phyloP scores from a whole-genome alignment of 2,329 filamentous ascomycete genomes.

The Aspergillus fijiensis region DNA sequence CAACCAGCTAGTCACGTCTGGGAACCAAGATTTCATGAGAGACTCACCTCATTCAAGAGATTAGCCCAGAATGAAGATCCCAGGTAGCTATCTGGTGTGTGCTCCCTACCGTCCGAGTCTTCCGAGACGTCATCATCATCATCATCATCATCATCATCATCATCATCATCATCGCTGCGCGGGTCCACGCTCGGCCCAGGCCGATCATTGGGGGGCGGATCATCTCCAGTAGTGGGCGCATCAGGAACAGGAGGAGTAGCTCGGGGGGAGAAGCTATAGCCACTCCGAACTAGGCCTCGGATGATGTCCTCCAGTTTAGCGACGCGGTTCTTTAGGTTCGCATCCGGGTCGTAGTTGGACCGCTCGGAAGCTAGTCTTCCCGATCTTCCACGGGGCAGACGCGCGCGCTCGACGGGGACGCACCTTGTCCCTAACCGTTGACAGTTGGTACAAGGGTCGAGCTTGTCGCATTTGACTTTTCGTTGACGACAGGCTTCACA shows the following conservation, averaged over 20 bases:
- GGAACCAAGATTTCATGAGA: not conserved
- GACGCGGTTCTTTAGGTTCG: constrained; percentile 24
- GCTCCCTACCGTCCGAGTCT: not conserved
- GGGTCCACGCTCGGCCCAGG: not conserved
- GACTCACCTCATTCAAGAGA: constrained; percentile 3
- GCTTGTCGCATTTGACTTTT: constrained; percentile 38
- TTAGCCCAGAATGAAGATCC: constrained; percentile 7
- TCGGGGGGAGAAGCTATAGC: not conserved
- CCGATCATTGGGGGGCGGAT: not conserved
- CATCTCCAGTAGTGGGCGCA: not conserved
- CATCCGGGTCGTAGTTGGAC: constrained; percentile 14
- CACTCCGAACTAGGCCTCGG: constrained; percentile 5
- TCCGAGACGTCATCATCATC: not conserved
- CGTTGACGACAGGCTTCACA: constrained; percentile 34
- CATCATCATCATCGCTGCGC: not conserved
- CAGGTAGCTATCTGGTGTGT: constrained; percentile 1
- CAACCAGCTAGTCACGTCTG: not conserved
- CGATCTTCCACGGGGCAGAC: constrained; percentile 34
- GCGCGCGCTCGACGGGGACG: constrained; percentile 32
- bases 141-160: not conserved
- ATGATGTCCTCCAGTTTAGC: constrained; percentile 28
- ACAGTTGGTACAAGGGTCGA: constrained; percentile 34
- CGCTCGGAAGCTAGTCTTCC: constrained; percentile 18
- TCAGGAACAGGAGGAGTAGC: constrained; percentile 4
- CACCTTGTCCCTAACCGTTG: constrained; percentile 25